Evolutionary conservation across 495 filamentous ascomycete species (phyloP).

Genomic region (Penicillium nucicola): DNA sequence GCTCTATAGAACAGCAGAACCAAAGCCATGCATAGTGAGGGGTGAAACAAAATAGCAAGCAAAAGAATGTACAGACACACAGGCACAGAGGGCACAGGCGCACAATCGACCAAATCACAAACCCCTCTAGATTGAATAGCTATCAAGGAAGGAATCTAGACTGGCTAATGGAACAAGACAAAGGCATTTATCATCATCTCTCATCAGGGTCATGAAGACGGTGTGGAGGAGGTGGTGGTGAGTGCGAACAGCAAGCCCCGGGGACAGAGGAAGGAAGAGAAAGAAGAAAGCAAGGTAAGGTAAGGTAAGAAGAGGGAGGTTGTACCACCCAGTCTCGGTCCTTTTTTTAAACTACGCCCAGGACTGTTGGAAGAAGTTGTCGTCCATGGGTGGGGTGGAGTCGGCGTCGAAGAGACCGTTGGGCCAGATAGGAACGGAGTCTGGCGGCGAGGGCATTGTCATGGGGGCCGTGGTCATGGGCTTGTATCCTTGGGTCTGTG

Average conservation of each 20-base stretch:
- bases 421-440: constrained; percentile 38
- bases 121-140: constrained; percentile 34
- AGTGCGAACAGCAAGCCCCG: constrained; percentile 23
- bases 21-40: not conserved
- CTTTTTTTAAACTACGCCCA: constrained; percentile 35
- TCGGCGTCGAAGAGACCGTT: constrained; percentile 32
- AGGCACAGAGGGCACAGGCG: no score
- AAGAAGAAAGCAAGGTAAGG: constrained; percentile 12
- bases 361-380: constrained; percentile 30
- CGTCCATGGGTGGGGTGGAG: constrained; percentile 32
- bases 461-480: constrained; percentile 14
- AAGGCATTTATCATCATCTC: constrained; percentile 53
- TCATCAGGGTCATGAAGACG: constrained; percentile 53
- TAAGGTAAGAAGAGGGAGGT: constrained; percentile 6
- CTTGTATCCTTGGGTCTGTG: constrained; percentile 28
- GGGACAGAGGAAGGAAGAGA: constrained; percentile 1
- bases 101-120: constrained; percentile 18
- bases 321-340: not conserved
- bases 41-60: not conserved
- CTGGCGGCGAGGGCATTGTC: constrained; percentile 24
- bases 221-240: constrained; percentile 50
- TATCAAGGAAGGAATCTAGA: constrained; percentile 39
- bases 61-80: constrained; percentile 5
- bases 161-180: constrained; percentile 40
- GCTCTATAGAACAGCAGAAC: constrained; percentile 1